Conservation (phyloP, 345 rosid genomes). For the Trapa bicornis region DNA sequence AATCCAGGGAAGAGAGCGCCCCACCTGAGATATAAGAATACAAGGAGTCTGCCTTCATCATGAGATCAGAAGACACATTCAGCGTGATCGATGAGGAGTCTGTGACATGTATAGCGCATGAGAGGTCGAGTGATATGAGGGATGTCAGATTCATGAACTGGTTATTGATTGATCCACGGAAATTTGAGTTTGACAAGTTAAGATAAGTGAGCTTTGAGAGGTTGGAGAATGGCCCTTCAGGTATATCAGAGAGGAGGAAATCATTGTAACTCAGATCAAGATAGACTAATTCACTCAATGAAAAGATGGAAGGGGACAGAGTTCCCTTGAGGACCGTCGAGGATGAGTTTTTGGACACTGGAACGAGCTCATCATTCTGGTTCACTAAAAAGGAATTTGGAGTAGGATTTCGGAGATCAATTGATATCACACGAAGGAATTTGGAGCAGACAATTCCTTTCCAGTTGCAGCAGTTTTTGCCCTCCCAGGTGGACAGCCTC, state of each 20-base stretch:
- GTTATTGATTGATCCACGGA: not conserved
- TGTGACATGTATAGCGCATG: not conserved
- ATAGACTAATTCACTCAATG: not conserved
- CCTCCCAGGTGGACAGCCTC: conserved; percentile 22
- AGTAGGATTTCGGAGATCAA: conserved; percentile 18
- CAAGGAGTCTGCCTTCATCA: not conserved
- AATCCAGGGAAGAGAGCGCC: not conserved
- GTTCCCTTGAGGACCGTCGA: not conserved
- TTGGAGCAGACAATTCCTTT: conserved; percentile 16
- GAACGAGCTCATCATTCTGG: not conserved
- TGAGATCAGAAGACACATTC: conserved; percentile 1
- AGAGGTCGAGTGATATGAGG: not conserved
- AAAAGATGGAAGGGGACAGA: not conserved
- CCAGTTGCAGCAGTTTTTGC: conserved; percentile 18
- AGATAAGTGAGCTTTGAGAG: conserved; percentile 1
- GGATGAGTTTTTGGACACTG: not conserved
- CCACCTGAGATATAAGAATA: not conserved
- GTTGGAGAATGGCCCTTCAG: not conserved
- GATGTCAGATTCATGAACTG: not conserved
- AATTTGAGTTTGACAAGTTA: not conserved
- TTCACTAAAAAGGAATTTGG: not conserved
- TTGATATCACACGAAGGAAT: conserved; percentile 7
- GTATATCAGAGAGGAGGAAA: not conserved
- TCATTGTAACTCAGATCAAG: conserved; percentile 1
- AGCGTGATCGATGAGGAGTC: not conserved